Evolutionary conservation across 352 stramenopile species (phyloP), one percentile per base, ranked within the genome.

Genomic region (Aphanomyces euteiches): DNA sequence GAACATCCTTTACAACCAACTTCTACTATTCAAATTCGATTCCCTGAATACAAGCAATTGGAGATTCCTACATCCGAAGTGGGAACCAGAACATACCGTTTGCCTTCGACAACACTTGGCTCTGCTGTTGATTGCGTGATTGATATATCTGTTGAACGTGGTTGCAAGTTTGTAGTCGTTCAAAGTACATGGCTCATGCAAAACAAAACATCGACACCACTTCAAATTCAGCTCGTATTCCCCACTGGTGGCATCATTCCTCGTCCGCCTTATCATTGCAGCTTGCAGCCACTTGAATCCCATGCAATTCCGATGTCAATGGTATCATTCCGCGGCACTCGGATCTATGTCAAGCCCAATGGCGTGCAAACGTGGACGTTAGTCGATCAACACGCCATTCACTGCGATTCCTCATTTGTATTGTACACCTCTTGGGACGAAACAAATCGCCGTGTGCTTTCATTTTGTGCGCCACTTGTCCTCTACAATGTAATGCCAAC

Each of bases 101-200:
- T 70, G n/a, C 56, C 48, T 19, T 60, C 54, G 54, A 10, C 64
- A 19, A 17, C 47, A 19, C 39, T 70, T 7, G 54, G 54, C 7
- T 6, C 54, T 7, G 6, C 54, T 10, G 54, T 61, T 41, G 88
- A 96, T 71, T 93, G 87, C 57, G 81, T 92, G 39, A 91, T 96
- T 65, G 88, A 94, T 56, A 86, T 96, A 4, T 67, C 92, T 12
- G 81, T 96, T 7, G 84, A 96, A 63, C 83, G 82, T 47, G 88
- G 88, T n/a, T 92, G 84, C 75, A 96, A 96, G 69, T 86, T 90
- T 67, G 92, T 96, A 63, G 84, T 93, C 19, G 84, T 96, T 17
- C 85, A 87, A 1, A 94, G 86, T 5, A 90, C 85, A 8, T 68
- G 92, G 63, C 71, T 92, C 53, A 40, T 96, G 12, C 84, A 93